Evolutionary conservation across 2,329 filamentous ascomycete species (phyloP), one percentile per base, ranked within the genome.

Genomic region (Monosporascus sp.): DNA sequence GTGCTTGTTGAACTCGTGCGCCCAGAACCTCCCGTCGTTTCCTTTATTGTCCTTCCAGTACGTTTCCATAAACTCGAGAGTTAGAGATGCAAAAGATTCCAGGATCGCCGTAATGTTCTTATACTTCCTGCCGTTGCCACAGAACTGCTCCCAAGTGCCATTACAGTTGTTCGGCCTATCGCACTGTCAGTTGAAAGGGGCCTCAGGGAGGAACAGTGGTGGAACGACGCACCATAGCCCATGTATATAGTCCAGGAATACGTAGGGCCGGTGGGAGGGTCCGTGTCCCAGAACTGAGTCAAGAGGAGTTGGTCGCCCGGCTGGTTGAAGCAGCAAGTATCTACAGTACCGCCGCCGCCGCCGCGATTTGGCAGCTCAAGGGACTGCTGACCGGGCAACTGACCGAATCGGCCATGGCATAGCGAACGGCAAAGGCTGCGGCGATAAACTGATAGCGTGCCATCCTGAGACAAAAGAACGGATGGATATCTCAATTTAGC

Each of bases 201-300:
- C 27, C 27, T 11, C 27, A 9, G 9, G 27, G 27, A 9, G 9
- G 3, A n/a, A 39, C 18, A 47, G 48, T 15, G 25, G n/a, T 6
- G 20, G 3, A 8, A 49, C 11, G 3, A 36, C 25, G 24, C 46
- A 61, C 54, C 72, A 88, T 8, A 90, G 74, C 1, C 86, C 86
- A 64, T 90, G 88, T 41, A 90, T 41, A 90, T 79, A 1, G 86
- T 90, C 87, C 87, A 92, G 6, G 82, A 84, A 64, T 89, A 80
- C 48, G 69, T 70, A 2, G 88, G 86, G 0, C 88, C 86, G 4
- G 82, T 79, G 1, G 78, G 72, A 1, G 86, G 86, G 53, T 79
- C 66, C 0, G 82, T 80, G 63, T 91, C 87, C 88, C 88, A 91
- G 71, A 91, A 90, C 62, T 91, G 88, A 2, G 88, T 90, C 68